Base-by-base conservation (phyloP, 2,329 filamentous ascomycete species). In the Thielaviopsis euricoi region DNA sequence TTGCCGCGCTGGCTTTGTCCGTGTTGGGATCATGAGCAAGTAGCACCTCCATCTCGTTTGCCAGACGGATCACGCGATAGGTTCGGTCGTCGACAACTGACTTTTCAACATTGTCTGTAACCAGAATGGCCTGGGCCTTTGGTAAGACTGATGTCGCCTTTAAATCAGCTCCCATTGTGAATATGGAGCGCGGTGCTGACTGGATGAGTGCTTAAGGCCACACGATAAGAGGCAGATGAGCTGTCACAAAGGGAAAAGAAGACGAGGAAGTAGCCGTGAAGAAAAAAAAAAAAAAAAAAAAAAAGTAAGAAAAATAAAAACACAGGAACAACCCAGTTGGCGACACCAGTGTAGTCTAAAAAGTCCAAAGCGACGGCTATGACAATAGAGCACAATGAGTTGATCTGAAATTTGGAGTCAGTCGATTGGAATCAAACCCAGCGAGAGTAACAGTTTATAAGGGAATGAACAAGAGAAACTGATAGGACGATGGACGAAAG, bases 11-110 rank as follows among this genome's bases (percentile, higher is more conserved):
- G 62, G 93, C 90, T 77, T 97, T 97, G 76, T 98, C 93, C 7
- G 93, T 95, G 62, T 94, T 85, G 1, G 87, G 81, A 72, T 98
- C 93, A 68, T 97, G 91, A 58, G 97, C 93, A 54, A 98, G 74
- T 19, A 98, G 76, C 7, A 83, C 91, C 74, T 98, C 91, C 17
- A 98, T 80, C 69, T 90, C 78, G 70, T 98, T 98, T 52, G 81
- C 74, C 56, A 98, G 77, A 56, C 82, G 81, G 64, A 97, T 84
- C 62, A 98, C 89, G 59, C 91, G 80, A 69, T 98, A 98, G 33
- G 82, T 79, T 56, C 91, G 82, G 69, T 95, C 83, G 70, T 97
- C 91, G 57, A 94, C 77, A 63, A 84, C 82, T 6, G 89, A 88
- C 66, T 87, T 89, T 73, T 95, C 87, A 57, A 95, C 74, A 52